A percentile compares a stretch with the other conserved stretches of the same genome.
These are phyloP conservation scores for Fusarium sp. DNA, from an alignment of 2,329 filamentous ascomycete genomes.

Conservation along the genomic window DNA sequence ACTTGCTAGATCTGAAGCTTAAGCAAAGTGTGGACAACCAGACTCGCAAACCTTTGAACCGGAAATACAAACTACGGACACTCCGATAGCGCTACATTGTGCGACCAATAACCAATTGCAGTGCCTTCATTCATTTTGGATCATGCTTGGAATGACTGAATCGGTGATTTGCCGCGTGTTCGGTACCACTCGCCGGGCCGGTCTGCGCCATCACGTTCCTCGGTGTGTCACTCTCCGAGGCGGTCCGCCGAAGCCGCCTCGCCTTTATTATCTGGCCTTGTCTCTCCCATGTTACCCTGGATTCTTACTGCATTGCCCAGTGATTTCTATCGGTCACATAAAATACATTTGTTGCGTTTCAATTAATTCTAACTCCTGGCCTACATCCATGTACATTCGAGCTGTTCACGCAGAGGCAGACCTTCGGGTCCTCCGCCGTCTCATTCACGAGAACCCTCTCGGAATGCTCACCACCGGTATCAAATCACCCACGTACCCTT, in stretches of 20 bases:
- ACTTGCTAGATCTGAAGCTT: neutral
- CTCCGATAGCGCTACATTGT: slow-evolving; percentile 1
- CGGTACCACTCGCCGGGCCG: slow-evolving; percentile 25
- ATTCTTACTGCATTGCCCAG: neutral
- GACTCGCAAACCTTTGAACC: neutral
- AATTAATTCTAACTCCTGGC: rapidly evolving
- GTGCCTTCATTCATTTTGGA: neutral
- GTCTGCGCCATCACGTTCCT: neutral
- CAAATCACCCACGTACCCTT: slow-evolving; percentile 60
- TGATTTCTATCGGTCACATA: too few species aligned
- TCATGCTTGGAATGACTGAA: slow-evolving; percentile 19
- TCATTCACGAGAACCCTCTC: slow-evolving; percentile 73
- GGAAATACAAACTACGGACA: neutral
- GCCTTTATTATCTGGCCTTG: slow-evolving; percentile 22
- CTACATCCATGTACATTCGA: slow-evolving; percentile 38
- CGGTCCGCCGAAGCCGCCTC: slow-evolving; percentile 34
- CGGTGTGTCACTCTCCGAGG: neutral
- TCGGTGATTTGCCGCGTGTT: slow-evolving; percentile 15
- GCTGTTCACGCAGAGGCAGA: slow-evolving; percentile 65
- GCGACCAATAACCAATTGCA: neutral
- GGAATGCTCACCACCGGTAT: slow-evolving; percentile 76
- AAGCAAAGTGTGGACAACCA: neutral
- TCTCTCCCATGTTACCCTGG: neutral
- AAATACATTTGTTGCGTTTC: too few species aligned
- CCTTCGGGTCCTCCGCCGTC: slow-evolving; percentile 64